phyloP scores from a whole-genome alignment of 1,284 basidiomycete genomes.

The Cerrena zonata region DNA sequence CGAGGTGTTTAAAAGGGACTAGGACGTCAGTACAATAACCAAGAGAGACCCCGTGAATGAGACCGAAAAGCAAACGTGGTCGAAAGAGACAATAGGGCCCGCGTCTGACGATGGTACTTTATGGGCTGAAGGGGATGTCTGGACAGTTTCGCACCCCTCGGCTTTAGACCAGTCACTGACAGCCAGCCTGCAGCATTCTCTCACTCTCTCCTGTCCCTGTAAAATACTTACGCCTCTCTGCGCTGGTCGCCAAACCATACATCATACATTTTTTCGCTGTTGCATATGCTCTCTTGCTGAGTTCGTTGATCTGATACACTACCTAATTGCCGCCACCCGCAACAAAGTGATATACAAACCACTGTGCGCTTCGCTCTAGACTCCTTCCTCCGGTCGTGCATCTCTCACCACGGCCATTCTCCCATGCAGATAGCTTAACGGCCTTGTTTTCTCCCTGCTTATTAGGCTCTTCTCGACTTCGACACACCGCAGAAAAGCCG shows the following conservation, averaged over 20 bases:
- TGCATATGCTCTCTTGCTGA: too few relatives aligned
- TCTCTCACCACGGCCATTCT: not conserved
- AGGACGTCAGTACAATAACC: too few relatives aligned
- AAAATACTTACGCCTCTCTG: not conserved
- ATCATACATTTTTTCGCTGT: not conserved
- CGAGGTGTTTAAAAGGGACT: too few relatives aligned
- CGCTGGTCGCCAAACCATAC: not conserved
- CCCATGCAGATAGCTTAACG: not conserved
- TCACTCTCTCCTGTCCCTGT: not conserved
- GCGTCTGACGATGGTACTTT: not conserved
- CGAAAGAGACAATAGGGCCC: not conserved
- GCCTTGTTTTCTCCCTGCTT: not conserved
- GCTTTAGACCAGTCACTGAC: too few relatives aligned
- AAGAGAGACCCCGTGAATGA: too few relatives aligned
- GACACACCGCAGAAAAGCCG: too few relatives aligned
- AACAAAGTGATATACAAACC: not conserved
- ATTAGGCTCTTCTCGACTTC: too few relatives aligned
- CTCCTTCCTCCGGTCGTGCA: not conserved
- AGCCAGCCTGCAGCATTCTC: too few relatives aligned
- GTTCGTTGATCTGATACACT: not conserved
- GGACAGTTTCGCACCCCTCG: not conserved
- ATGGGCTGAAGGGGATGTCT: not conserved
- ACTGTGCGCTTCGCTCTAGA: not conserved
- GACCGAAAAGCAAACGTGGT: too few relatives aligned
- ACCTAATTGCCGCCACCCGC: not conserved